These are phyloP conservation scores for Pigoraptor vietnamica DNA, from an alignment of 78 protist genomes.

Conservation along the genomic window DNA sequence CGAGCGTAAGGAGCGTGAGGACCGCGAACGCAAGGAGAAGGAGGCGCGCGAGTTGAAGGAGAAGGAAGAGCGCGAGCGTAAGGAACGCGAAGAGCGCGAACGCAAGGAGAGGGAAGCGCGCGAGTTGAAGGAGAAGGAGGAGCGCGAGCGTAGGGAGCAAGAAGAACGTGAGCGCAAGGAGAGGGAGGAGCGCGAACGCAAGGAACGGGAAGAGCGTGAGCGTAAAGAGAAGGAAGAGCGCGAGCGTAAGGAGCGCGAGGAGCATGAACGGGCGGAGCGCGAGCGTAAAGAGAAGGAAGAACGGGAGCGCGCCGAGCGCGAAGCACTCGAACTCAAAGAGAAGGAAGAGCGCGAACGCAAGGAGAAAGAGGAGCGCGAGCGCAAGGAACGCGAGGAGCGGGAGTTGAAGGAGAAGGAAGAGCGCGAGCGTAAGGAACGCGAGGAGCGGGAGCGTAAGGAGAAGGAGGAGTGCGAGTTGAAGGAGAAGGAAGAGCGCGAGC, in stretches of 20 bases:
- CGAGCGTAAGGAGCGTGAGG: neutral
- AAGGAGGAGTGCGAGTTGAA: neutral
- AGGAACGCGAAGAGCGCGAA: neutral
- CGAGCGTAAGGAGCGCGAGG: neutral
- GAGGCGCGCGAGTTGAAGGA: neutral
- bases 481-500: neutral
- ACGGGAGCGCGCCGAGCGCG: neutral
- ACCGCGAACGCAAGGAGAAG: neutral
- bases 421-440: neutral
- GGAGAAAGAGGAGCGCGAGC: neutral
- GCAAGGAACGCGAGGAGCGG: neutral
- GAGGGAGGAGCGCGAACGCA: neutral
- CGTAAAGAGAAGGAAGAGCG: neutral
- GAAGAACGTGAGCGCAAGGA: neutral
- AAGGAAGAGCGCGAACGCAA: neutral
- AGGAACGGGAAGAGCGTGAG: neutral
- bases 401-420: neutral
- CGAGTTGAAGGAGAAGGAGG: neutral
- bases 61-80: neutral
- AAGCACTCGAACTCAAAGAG: neutral
- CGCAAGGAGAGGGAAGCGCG: neutral
- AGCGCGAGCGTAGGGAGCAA: neutral
- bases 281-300: neutral
- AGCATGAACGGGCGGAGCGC: neutral
- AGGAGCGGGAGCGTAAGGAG: neutral